Evolutionary conservation across 2,329 filamentous ascomycete genomes (phyloP).

Genomic region (Aspergillus ustus): DNA sequence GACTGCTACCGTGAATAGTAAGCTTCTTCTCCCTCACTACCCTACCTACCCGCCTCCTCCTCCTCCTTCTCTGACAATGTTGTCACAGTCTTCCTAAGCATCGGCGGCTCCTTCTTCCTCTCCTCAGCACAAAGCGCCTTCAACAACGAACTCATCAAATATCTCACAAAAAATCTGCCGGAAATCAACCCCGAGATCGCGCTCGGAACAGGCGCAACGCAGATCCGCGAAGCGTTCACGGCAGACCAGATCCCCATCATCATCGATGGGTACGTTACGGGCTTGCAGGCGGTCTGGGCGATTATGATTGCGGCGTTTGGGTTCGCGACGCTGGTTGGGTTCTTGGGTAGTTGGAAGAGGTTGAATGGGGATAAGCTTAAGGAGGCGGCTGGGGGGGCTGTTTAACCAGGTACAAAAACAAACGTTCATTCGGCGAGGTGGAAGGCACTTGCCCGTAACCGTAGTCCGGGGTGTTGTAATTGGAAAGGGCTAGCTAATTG

Average conservation of each 20-base stretch:
- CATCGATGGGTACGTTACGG: conserved; percentile 38
- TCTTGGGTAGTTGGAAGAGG: conserved; percentile 1
- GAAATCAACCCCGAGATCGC: conserved; percentile 30
- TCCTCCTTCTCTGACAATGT: background rate
- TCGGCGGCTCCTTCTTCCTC: conserved; percentile 39
- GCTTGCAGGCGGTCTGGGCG: conserved; percentile 27
- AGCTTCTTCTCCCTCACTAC: background rate
- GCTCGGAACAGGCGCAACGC: conserved; percentile 36
- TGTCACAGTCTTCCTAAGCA: conserved; percentile 31
- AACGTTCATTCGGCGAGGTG: too few relatives aligned
- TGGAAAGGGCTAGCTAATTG: too few relatives aligned
- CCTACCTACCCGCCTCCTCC: background rate
- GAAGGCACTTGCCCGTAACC: too few relatives aligned
- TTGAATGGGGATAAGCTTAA: background rate
- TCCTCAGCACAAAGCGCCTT: conserved; percentile 40
- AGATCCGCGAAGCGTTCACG: conserved; percentile 33
- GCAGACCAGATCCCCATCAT: conserved; percentile 15
- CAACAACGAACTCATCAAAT: conserved; percentile 36
- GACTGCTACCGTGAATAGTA: conserved; percentile 28
- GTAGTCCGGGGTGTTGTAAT: too few relatives aligned
- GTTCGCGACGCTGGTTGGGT: background rate
- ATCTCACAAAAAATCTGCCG: conserved; percentile 29
- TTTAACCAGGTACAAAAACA: background rate
- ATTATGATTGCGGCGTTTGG: conserved; percentile 4
- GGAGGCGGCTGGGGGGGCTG: conserved; percentile 8